phyloP scores from a whole-genome alignment of 169 alveolate species.

The Plasmodium adleri region DNA sequence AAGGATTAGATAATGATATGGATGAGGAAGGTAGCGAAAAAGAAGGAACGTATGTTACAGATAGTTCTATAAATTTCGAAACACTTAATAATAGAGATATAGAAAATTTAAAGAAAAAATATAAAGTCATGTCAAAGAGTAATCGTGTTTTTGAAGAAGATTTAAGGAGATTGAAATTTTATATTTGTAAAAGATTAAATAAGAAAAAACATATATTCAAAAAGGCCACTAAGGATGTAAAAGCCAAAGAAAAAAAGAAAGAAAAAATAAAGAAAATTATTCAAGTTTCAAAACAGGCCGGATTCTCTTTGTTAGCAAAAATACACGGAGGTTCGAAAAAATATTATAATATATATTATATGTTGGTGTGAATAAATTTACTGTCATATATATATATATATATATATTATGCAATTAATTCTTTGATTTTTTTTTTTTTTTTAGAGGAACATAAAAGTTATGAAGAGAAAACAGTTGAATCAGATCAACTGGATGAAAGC shows the following conservation, averaged over 20 bases:
- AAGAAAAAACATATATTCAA: constrained; percentile 44
- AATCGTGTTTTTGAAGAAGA: constrained; percentile 5
- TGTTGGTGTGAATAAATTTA: not conserved
- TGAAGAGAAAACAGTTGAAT: constrained; percentile 25
- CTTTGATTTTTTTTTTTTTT: not conserved
- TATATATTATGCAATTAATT: not conserved
- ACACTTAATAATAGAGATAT: constrained; percentile 27
- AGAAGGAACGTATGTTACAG: constrained; percentile 13
- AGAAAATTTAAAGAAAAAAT: constrained; percentile 39
- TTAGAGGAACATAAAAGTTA: not conserved
- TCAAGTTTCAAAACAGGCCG: constrained; percentile 22
- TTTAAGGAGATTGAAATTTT: constrained; percentile 60
- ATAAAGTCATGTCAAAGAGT: constrained; percentile 49
- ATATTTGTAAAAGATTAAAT: constrained; percentile 41
- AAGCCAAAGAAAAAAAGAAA: constrained; percentile 17
- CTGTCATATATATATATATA: not conserved
- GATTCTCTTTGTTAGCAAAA: constrained; percentile 44
- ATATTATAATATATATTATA: not conserved
- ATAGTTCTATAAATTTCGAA: constrained; percentile 38
- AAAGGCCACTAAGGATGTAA: not conserved
- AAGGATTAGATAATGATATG: constrained; percentile 4
- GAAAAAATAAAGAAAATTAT: constrained; percentile 25
- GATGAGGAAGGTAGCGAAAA: constrained; percentile 11
- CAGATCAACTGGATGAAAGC: constrained; percentile 10
- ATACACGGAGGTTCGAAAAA: constrained; percentile 31